These are phyloP conservation scores for Hydnomerulius pinastri DNA, from an alignment of 768 basidiomycete species.

Conservation along the genomic window DNA sequence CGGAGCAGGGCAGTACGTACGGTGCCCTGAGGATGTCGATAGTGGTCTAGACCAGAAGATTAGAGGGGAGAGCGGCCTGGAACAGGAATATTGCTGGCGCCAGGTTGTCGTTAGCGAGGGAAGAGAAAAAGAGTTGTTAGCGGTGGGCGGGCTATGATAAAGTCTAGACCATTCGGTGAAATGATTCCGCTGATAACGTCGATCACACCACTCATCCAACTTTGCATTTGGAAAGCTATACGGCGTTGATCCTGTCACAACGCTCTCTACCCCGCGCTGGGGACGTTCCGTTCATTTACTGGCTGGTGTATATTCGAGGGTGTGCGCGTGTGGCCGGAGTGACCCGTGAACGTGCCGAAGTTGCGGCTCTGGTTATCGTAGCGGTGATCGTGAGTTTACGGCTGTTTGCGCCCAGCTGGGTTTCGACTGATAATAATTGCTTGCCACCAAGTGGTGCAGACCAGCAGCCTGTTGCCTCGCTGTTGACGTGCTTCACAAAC, in stretches of 20 bases:
- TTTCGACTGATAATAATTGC: conserved; percentile 26
- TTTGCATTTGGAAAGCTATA: not conserved
- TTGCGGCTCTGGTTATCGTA: not conserved
- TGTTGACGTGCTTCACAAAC: conserved; percentile 4
- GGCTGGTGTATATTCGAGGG: not conserved
- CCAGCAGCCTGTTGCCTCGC: conserved; percentile 1
- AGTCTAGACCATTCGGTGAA: conserved; percentile 28
- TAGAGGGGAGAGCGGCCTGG: conserved; percentile 8
- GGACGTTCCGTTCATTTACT: not conserved
- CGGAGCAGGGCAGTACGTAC: no score
- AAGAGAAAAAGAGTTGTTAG: conserved; percentile 16
- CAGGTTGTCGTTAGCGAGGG: conserved; percentile 17
- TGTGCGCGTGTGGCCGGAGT: conserved; percentile 5
- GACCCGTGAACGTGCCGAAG: conserved; percentile 4
- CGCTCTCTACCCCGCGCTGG: no score
- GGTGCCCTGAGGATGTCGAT: not conserved
- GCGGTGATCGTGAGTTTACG: conserved; percentile 20
- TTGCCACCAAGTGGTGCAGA: no score
- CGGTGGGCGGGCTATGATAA: not conserved
- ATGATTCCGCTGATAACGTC: conserved; percentile 25
- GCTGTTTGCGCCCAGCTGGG: conserved; percentile 27
- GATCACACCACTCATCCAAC: conserved; percentile 21
- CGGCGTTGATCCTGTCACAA: no score
- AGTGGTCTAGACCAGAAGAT: conserved; percentile 16
- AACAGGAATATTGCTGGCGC: conserved; percentile 24